These are phyloP conservation scores for Sugiyamaella smithiae DNA, from an alignment of 805 yeast species.

Conservation along the genomic window DNA sequence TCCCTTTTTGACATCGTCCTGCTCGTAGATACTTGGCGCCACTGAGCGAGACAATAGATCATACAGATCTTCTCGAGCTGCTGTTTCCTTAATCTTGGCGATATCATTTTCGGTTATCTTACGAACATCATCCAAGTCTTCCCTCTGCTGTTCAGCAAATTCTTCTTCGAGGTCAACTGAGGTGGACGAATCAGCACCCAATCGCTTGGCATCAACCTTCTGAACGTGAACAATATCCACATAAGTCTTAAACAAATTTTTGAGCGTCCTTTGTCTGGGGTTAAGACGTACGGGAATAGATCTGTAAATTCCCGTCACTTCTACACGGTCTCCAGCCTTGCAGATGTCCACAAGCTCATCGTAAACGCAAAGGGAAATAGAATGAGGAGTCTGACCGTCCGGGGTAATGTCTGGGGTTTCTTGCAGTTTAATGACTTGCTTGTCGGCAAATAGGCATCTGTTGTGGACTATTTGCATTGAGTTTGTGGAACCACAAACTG, in stretches of 20 bases:
- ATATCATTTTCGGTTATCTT: constrained; percentile 68
- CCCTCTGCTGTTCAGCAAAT: constrained; percentile 46
- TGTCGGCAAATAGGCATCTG: constrained; percentile 89
- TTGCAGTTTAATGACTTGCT: constrained; percentile 89
- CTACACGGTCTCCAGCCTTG: constrained; percentile 95
- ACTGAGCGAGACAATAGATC: constrained; percentile 83
- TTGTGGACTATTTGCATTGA: constrained; percentile 92
- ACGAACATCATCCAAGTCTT: constrained; percentile 75
- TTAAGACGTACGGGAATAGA: constrained; percentile 89
- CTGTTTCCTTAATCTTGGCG: constrained; percentile 54
- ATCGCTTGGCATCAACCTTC: constrained; percentile 75
- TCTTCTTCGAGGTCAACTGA: constrained; percentile 27
- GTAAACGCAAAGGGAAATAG: constrained; percentile 88
- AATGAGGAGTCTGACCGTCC: constrained; percentile 98
- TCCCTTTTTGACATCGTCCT: constrained; percentile 97
- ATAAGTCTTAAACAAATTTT: constrained; percentile 85
- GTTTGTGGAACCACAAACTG: constrained; percentile 72
- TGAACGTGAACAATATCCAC: constrained; percentile 91
- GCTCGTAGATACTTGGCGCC: constrained; percentile 96
- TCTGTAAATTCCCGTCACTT: constrained; percentile 92
- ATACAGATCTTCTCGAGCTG: constrained; percentile 75
- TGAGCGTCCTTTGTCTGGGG: constrained; percentile 77
- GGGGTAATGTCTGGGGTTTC: constrained; percentile 97
- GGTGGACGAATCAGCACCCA: constrained; percentile 79
- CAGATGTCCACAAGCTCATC: constrained; percentile 94